Conservation (phyloP, 768 basidiomycete genomes). For the Tulasnella sp. region DNA sequence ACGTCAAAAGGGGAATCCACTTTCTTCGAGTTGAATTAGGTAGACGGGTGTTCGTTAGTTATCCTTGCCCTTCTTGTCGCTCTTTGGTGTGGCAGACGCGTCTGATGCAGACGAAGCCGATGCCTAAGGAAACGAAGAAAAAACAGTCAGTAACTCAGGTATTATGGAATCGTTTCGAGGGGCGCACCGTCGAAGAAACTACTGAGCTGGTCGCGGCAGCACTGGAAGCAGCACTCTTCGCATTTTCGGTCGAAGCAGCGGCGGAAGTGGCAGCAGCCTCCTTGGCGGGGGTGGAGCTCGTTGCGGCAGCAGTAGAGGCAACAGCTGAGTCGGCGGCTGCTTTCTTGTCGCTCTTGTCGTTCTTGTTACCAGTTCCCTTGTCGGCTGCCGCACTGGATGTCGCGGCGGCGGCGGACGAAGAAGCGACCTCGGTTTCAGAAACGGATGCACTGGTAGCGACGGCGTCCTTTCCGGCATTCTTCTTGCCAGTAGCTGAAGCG, state of each 20-base stretch:
- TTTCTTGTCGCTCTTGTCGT: neutral
- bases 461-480: neutral
- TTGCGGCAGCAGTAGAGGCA: neutral
- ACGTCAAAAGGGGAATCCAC: neutral
- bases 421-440: neutral
- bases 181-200: neutral
- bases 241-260: neutral
- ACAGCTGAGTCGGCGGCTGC: neutral
- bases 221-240: neutral
- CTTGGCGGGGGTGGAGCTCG: neutral
- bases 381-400: neutral
- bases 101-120: neutral
- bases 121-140: no score
- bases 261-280: neutral
- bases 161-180: no score
- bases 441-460: neutral
- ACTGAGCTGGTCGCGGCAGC: neutral
- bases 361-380: neutral
- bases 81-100: neutral
- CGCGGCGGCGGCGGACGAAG: neutral
- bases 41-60: neutral
- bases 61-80: neutral
- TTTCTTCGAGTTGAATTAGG: neutral
- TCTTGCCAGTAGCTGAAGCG: neutral
- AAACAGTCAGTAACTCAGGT: no score